Base-by-base conservation (phyloP, 495 filamentous ascomycete genomes). In the Glonium stellatum region DNA sequence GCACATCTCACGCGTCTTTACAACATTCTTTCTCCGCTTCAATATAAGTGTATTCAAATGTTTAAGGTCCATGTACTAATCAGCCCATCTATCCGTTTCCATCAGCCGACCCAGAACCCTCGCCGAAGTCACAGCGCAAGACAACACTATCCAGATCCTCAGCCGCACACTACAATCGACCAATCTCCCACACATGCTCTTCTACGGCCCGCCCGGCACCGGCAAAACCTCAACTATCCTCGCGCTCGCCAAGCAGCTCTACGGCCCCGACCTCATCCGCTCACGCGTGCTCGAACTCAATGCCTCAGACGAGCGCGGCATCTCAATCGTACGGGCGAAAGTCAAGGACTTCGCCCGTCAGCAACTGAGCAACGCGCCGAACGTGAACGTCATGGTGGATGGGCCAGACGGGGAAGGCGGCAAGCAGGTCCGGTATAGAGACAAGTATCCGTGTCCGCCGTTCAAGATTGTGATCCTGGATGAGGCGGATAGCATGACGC, bases 141-240 rank as follows among this genome's bases (percentile, higher is more conserved):
- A 97, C 70, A 93, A 99, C 75, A 97, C 95, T 19, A 89, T 95
- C 56, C 89, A 87, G 57, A 86, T 97, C 62, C 86, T 99, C 27
- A 86, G 89, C 69, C 84, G 92, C 66, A 97, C 90, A 23, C 79
- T 99, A 18, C 92, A 97, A 82, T 87, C 92, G 70, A 87, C 90
- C 50, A 98, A 98, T 70, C 87, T 99, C 50, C 93, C 93, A 21
- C 95, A 99, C 73, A 96, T 99, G 90, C 89, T 99, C 70, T 97
- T 97, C 79, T 99, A 99, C 69, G 95, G 95, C 6, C 95, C 93
- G 0, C 93, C 93, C 0, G 93, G 93, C 42, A 99, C 95, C 0
- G 93, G 93, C 63, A 99, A 99, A 75, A 99, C 93, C n/a, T 96
- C 90, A 4, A 97, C 95, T 1, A 91, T 99, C 70, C 90, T 99